These are phyloP conservation scores for Mortierella hygrophila DNA, from an alignment of 192 early-diverging fungal genomes.

Conservation along the genomic window DNA sequence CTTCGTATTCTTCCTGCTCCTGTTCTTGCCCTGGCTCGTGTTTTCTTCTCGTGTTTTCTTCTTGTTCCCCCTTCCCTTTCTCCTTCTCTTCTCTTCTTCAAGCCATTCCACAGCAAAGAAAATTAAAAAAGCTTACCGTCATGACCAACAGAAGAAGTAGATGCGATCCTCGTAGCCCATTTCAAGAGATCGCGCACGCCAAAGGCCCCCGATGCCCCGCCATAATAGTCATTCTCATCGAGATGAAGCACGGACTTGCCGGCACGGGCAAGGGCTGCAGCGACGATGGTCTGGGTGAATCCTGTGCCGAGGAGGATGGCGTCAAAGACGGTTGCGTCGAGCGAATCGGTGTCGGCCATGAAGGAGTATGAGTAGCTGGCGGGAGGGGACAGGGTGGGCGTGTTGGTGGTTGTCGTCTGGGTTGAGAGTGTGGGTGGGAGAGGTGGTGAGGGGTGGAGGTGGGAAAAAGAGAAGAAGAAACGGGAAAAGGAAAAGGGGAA, in stretches of 20 bases:
- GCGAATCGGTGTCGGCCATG: constrained; percentile 50
- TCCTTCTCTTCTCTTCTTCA: too few species aligned
- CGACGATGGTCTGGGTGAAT: constrained; percentile 81
- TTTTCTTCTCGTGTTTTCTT: too few species aligned
- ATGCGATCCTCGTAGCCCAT: constrained; percentile 54
- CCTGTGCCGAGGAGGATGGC: constrained; percentile 91
- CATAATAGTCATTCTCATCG: constrained; percentile 86
- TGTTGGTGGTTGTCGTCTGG: neutral
- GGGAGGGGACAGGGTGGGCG: constrained; percentile 2
- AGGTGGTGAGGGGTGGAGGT: neutral
- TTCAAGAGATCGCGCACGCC: constrained; percentile 64
- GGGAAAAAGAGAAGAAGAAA: neutral
- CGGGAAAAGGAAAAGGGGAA: neutral
- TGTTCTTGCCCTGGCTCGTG: too few species aligned
- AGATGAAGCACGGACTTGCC: constrained; percentile 84
- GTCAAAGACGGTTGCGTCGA: constrained; percentile 73
- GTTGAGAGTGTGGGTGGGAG: neutral
- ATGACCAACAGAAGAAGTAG: neutral
- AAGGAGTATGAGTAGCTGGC: constrained; percentile 51
- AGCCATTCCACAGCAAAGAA: neutral
- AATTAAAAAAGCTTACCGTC: constrained; percentile 3
- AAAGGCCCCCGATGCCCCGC: constrained; percentile 74
- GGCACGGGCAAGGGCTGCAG: constrained; percentile 77
- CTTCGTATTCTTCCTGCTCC: too few species aligned
- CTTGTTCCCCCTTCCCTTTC: too few species aligned